Evolutionary conservation across 208 protist species (phyloP).

Genomic region (Leptomonas pyrrhocoris): DNA sequence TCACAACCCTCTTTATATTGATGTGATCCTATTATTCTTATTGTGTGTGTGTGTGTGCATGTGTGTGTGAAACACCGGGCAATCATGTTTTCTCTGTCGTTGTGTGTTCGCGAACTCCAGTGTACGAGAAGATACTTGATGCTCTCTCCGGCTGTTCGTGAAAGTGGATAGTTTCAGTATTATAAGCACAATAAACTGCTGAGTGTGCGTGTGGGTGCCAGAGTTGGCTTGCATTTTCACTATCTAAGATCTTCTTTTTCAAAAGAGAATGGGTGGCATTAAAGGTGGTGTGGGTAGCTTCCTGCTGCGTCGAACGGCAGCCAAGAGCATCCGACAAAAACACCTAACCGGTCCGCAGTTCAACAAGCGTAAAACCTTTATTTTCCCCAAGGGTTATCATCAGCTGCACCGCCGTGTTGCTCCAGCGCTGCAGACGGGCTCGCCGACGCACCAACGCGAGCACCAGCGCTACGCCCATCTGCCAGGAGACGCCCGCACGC

Average conservation of each 20-base stretch:
- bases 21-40: too few relatives aligned
- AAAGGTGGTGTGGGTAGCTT: conserved; percentile 84
- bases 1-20: too few relatives aligned
- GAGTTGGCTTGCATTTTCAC: too few relatives aligned
- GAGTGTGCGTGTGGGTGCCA: too few relatives aligned
- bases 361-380: conserved; percentile 79
- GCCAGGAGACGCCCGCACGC: conserved; percentile 64
- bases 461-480: conserved; percentile 65
- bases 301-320: conserved; percentile 64
- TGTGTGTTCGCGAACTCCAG: too few relatives aligned
- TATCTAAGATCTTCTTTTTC: too few relatives aligned
- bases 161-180: too few relatives aligned
- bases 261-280: conserved; percentile 71
- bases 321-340: conserved; percentile 72
- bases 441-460: conserved; percentile 72
- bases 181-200: background rate
- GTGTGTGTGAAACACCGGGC: too few relatives aligned
- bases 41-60: too few relatives aligned
- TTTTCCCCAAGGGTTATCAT: conserved; percentile 64
- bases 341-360: conserved; percentile 82
- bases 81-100: too few relatives aligned
- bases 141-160: too few relatives aligned
- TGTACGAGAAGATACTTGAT: too few relatives aligned
- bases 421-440: conserved; percentile 43
- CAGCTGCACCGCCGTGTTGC: conserved; percentile 74